A percentile compares a stretch with the other conserved stretches of the same genome.
These are phyloP conservation scores for Pythium grandisporangium DNA, from an alignment of 352 stramenopile genomes.

Conservation along the genomic window DNA sequence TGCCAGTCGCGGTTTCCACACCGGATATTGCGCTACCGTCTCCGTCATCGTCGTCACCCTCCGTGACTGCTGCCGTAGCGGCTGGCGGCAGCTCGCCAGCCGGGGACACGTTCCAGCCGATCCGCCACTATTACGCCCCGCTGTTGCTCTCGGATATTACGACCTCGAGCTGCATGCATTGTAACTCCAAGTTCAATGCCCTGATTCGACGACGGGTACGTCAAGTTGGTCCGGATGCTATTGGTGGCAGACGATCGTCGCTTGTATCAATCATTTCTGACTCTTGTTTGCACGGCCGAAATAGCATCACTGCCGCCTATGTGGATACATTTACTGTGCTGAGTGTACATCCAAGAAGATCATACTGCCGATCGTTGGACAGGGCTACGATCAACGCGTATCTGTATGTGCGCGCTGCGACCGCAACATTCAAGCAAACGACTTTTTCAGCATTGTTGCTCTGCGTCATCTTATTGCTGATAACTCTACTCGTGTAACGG, in stretches of 20 bases:
- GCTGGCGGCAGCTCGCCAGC: neutral
- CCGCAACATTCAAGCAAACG: slow-evolving; percentile 52
- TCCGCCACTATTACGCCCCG: slow-evolving; percentile 51
- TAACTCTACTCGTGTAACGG: slow-evolving; percentile 19
- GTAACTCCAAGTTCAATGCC: slow-evolving; percentile 59
- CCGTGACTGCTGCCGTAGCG: neutral
- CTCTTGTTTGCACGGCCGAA: neutral
- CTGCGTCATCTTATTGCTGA: slow-evolving; percentile 50
- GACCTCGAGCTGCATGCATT: slow-evolving; percentile 43
- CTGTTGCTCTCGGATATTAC: slow-evolving; percentile 40
- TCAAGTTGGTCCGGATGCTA: too few relatives aligned
- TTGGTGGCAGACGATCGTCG: neutral
- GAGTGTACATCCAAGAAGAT: slow-evolving; percentile 71
- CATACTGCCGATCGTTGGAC: slow-evolving; percentile 44
- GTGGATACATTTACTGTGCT: slow-evolving; percentile 59
- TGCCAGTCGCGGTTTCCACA: neutral
- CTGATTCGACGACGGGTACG: slow-evolving; percentile 60
- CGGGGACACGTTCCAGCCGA: slow-evolving; percentile 10
- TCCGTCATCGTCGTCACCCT: neutral
- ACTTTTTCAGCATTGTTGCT: slow-evolving; percentile 71
- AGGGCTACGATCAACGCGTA: slow-evolving; percentile 59
- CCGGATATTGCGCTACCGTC: neutral
- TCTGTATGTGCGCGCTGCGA: slow-evolving; percentile 66
- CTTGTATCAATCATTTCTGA: neutral
- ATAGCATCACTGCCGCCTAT: slow-evolving; percentile 71